These are phyloP conservation scores for Cercophora samala DNA, from an alignment of 495 filamentous ascomycete genomes.

Conservation along the genomic window DNA sequence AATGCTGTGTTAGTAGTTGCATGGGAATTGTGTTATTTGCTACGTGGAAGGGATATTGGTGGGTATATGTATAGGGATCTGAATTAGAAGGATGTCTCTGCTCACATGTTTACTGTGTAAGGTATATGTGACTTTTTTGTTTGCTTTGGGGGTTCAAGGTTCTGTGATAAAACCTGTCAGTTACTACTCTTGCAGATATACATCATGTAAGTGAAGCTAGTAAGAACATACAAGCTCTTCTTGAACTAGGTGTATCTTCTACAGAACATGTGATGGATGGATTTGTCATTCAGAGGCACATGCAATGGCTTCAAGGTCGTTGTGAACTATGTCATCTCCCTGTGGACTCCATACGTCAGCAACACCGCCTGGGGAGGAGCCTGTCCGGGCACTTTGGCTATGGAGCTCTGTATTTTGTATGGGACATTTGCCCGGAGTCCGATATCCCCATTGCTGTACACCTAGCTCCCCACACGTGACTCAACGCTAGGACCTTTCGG, in stretches of 20 bases:
- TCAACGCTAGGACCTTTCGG: not conserved
- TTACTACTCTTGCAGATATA: no score
- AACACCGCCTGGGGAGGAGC: not conserved
- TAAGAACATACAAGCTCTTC: no score
- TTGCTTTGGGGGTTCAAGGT: no score
- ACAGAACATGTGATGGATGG: not conserved
- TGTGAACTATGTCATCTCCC: no score
- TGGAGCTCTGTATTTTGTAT: no score
- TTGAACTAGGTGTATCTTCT: not conserved
- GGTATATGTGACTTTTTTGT: no score
- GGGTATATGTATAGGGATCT: not conserved
- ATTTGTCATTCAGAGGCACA: not conserved
- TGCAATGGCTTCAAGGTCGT: not conserved
- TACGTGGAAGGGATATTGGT: not conserved
- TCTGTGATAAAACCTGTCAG: no score
- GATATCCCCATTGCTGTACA: not conserved
- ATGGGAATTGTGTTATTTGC: not conserved
- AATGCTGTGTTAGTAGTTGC: not conserved
- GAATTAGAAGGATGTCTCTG: not conserved
- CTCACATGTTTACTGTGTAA: no score
- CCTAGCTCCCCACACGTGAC: conserved; percentile 5
- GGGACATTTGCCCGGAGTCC: not conserved
- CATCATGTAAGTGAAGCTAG: no score
- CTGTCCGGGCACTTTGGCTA: not conserved
- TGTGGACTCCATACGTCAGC: not conserved